Evolutionary conservation across 352 stramenopile species (phyloP).

Genomic region (Phytophthora cactorum): DNA sequence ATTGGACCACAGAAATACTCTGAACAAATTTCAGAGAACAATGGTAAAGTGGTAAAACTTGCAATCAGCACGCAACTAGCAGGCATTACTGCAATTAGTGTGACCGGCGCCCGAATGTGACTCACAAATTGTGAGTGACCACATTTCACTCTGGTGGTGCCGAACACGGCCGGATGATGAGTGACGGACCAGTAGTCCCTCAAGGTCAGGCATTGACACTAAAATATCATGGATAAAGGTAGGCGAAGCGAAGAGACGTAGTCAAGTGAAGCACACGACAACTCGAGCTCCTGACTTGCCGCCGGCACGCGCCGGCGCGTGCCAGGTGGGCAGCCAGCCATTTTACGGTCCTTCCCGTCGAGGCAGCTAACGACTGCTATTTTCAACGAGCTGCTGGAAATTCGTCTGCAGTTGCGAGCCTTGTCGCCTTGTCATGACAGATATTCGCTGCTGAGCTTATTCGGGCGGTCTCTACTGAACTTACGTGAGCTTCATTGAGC

Average conservation of each 20-base stretch:
- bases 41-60: no score
- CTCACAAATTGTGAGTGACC: no score
- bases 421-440: not conserved
- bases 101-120: no score
- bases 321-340: conserved; percentile 5
- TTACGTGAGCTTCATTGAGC: not conserved
- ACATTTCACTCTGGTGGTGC: not conserved
- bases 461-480: conserved; percentile 1
- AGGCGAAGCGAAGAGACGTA: conserved; percentile 5
- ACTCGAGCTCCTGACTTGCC: conserved; percentile 18
- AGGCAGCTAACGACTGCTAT: not conserved
- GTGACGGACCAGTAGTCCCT: conserved; percentile 12
- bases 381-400: conserved; percentile 22
- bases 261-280: conserved; percentile 10
- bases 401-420: conserved; percentile 13
- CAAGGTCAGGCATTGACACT: not conserved
- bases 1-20: no score
- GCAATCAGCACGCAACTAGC: no score
- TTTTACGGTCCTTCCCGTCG: conserved; percentile 15
- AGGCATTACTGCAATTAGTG: no score
- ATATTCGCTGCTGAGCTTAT: not conserved
- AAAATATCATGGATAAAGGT: conserved; percentile 30
- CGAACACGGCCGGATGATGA: conserved; percentile 5
- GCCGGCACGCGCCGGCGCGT: conserved; percentile 23
- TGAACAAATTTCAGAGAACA: no score